phyloP scores from a whole-genome alignment of 306 rosid species.

The Lathyrus tuberosus region DNA sequence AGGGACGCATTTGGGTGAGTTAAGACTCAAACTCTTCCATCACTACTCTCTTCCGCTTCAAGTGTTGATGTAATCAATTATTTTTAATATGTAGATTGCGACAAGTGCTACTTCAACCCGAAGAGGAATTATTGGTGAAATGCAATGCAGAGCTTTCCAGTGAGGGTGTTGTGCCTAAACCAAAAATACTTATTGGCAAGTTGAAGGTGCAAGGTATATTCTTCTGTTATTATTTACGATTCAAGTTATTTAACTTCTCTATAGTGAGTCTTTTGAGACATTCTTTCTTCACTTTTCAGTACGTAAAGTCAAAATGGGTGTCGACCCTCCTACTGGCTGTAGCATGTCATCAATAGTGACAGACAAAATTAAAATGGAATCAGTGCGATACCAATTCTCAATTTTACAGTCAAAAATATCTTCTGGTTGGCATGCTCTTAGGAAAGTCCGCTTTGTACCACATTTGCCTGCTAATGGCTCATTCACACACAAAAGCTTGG shows the following conservation, averaged over 20 bases:
- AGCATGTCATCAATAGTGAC: constrained; percentile 69
- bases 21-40: constrained; percentile 38
- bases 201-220: constrained; percentile 96
- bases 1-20: constrained; percentile 91
- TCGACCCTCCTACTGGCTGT: constrained; percentile 91
- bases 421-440: constrained; percentile 85
- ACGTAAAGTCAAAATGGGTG: constrained; percentile 80
- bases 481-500: constrained; percentile 80
- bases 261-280: constrained; percentile 22
- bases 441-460: constrained; percentile 63
- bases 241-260: constrained; percentile 32
- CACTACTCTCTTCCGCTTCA: background rate
- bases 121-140: constrained; percentile 85
- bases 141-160: constrained; percentile 71
- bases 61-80: constrained; percentile 25
- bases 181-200: constrained; percentile 86
- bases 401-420: constrained; percentile 66
- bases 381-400: constrained; percentile 59
- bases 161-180: constrained; percentile 85
- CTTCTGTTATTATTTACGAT: constrained; percentile 27
- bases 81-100: constrained; percentile 63
- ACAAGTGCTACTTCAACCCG: constrained; percentile 82
- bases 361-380: constrained; percentile 58
- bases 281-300: constrained; percentile 55
- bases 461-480: constrained; percentile 83